Percentiles rank a stretch among this genome's conserved stretches.
Conservation (phyloP, 2,329 filamentous ascomycete genomes). For the Lachnellula arida region DNA sequence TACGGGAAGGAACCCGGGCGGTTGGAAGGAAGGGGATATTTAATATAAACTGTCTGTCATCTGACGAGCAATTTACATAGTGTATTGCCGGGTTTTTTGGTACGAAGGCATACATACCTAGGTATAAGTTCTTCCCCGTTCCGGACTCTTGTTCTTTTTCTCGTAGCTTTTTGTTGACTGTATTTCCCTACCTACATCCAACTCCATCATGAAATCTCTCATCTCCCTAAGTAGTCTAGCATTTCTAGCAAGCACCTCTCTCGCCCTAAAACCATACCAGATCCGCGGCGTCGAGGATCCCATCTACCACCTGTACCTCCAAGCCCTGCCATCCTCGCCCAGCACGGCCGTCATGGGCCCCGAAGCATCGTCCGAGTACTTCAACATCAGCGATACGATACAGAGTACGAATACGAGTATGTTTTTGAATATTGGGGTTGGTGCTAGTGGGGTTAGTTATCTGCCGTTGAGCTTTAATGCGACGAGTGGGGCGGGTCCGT, state of each 20-base stretch:
- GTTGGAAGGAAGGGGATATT: neutral
- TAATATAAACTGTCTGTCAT: slow-evolving; percentile 5
- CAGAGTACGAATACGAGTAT: slow-evolving; percentile 43
- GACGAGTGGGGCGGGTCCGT: slow-evolving; percentile 41
- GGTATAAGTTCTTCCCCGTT: neutral
- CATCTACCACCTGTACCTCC: slow-evolving; percentile 50
- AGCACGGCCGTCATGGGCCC: slow-evolving; percentile 47
- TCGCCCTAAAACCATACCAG: slow-evolving; percentile 35
- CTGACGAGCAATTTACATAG: slow-evolving; percentile 2
- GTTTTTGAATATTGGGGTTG: slow-evolving; percentile 43
- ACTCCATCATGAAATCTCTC: slow-evolving; percentile 1
- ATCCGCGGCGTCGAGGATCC: slow-evolving; percentile 46
- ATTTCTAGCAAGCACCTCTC: neutral
- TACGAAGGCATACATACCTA: neutral
- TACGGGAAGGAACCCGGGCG: neutral
- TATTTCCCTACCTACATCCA: neutral
- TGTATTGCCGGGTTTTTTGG: neutral
- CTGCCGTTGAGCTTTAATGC: slow-evolving; percentile 45
- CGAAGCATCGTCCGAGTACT: slow-evolving; percentile 44
- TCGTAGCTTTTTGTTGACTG: neutral
- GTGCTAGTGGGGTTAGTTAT: slow-evolving; percentile 41
- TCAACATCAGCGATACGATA: slow-evolving; percentile 45
- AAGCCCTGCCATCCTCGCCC: slow-evolving; percentile 32
- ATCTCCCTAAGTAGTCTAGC: neutral
- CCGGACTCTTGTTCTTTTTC: neutral